These are phyloP conservation scores for Debaryomyces fabryi DNA, from an alignment of 1,139 yeast genomes.

Conservation along the genomic window DNA sequence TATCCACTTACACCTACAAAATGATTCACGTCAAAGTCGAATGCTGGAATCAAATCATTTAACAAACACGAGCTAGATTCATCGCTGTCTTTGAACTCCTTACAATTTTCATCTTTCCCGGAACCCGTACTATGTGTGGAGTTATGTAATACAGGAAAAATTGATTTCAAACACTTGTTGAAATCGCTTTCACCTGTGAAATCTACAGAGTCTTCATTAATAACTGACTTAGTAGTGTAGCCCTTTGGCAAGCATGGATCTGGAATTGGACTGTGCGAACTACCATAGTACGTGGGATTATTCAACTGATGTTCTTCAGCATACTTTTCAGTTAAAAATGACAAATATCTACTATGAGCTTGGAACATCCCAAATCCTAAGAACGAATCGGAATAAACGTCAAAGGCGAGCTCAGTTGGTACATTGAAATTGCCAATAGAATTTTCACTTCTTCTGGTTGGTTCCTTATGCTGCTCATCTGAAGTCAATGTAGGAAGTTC, in stretches of 20 bases:
- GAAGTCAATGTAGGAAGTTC: conserved; percentile 30
- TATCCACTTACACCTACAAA: conserved; percentile 83
- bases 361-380: conserved; percentile 78
- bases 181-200: conserved; percentile 65
- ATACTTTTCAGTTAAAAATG: conserved; percentile 33
- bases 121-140: conserved; percentile 30
- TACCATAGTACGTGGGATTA: conserved; percentile 16
- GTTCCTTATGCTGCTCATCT: conserved; percentile 17
- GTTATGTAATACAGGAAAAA: conserved; percentile 55
- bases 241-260: conserved; percentile 72
- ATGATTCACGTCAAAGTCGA: conserved; percentile 67
- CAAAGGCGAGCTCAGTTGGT: conserved; percentile 38
- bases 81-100: conserved; percentile 31
- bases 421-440: conserved; percentile 8
- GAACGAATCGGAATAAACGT: conserved; percentile 72
- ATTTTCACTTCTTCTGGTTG: conserved; percentile 15
- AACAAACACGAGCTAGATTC: conserved; percentile 53
- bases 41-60: conserved; percentile 59
- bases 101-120: conserved; percentile 26
- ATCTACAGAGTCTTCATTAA: conserved; percentile 32
- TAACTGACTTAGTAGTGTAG: conserved; percentile 25
- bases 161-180: conserved; percentile 51
- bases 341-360: conserved; percentile 57
- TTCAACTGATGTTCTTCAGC: conserved; percentile 19
- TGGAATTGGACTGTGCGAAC: conserved; percentile 28